phyloP scores from a whole-genome alignment of 768 basidiomycete genomes.

The Neoboletus magnificus region DNA sequence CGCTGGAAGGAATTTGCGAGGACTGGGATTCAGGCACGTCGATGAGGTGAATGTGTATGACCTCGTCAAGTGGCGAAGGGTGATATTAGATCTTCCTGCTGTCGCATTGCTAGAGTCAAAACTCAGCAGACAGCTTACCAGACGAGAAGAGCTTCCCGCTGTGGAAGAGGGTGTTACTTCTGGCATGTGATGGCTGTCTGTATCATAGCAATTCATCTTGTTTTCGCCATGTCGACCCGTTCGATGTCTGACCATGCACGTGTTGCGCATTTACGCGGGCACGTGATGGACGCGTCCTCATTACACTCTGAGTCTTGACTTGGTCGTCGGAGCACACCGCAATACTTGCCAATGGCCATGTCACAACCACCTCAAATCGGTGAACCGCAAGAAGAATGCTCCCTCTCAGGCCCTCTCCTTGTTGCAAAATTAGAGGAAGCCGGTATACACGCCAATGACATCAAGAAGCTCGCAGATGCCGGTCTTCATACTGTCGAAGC shows the following conservation, averaged over 20 bases:
- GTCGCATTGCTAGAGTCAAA: slow-evolving; percentile 74
- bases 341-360: slow-evolving; percentile 14
- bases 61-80: slow-evolving; percentile 75
- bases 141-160: not conserved
- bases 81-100: slow-evolving; percentile 78
- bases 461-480: slow-evolving; percentile 91
- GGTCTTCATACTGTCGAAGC: slow-evolving; percentile 93
- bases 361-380: slow-evolving; percentile 52
- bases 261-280: slow-evolving; percentile 19
- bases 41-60: slow-evolving; percentile 78
- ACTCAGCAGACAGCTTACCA: slow-evolving; percentile 41
- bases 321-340: not conserved
- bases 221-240: not conserved
- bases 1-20: slow-evolving; percentile 69
- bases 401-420: slow-evolving; percentile 77
- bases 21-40: slow-evolving; percentile 59
- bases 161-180: slow-evolving; percentile 2
- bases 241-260: not conserved
- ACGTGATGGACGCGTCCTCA: slow-evolving; percentile 33
- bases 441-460: slow-evolving; percentile 85
- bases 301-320: not conserved
- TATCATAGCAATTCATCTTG: not conserved
- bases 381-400: slow-evolving; percentile 49
- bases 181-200: not conserved
- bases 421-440: slow-evolving; percentile 83